phyloP scores from a whole-genome alignment of 2,329 filamentous ascomycete genomes.

The Pseudogymnoascus sp. region DNA sequence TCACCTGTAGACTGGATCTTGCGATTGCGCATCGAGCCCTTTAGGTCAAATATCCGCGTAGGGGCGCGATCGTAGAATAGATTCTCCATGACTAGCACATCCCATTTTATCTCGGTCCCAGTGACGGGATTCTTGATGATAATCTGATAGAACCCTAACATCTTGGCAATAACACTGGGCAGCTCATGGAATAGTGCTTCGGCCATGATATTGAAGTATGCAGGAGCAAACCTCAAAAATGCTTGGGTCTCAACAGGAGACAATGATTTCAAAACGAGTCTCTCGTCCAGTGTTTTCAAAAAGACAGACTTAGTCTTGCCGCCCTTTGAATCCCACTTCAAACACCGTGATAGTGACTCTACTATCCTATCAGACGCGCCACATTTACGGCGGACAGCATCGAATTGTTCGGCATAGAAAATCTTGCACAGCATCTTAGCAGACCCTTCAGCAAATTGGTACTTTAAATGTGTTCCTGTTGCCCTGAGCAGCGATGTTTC shows the following conservation, averaged over 20 bases:
- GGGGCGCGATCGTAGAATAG: constrained; percentile 91
- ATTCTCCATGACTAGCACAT: constrained; percentile 93
- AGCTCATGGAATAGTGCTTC: constrained; percentile 92
- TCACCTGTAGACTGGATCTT: constrained; percentile 95
- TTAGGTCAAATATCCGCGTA: constrained; percentile 87
- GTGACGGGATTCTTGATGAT: constrained; percentile 92
- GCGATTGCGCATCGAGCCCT: constrained; percentile 96
- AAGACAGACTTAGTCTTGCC: constrained; percentile 98
- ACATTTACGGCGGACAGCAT: constrained; percentile 85
- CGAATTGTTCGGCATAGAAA: constrained; percentile 96
- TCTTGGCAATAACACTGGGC: constrained; percentile 95
- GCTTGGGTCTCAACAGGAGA: constrained; percentile 87
- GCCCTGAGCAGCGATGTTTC: constrained; percentile 77
- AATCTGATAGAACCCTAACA: constrained; percentile 97
- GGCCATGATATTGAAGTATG: constrained; percentile 96
- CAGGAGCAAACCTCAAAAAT: constrained; percentile 89
- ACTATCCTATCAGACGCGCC: constrained; percentile 89
- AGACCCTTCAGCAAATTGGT: constrained; percentile 88
- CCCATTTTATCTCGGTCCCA: constrained; percentile 88
- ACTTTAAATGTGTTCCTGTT: constrained; percentile 89
- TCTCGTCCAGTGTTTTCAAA: constrained; percentile 89
- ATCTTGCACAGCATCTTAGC: constrained; percentile 97
- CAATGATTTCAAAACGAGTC: constrained; percentile 71
- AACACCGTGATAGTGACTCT: constrained; percentile 86
- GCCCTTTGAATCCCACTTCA: constrained; percentile 97